These are phyloP conservation scores for Curvularia lunata DNA, from an alignment of 2,329 filamentous ascomycete genomes.

Conservation along the genomic window DNA sequence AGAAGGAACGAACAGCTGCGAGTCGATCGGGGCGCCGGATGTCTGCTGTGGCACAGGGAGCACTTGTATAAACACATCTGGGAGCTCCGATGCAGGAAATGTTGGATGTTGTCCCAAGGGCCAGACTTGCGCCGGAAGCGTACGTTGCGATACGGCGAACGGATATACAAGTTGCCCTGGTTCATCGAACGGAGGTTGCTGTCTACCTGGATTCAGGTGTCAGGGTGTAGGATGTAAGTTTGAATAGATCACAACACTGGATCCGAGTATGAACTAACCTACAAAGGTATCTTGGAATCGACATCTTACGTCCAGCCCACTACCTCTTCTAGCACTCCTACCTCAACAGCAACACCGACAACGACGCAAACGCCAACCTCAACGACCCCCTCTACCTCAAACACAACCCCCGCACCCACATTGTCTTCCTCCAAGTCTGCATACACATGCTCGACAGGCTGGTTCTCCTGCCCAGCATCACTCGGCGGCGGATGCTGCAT, in stretches of 20 bases:
- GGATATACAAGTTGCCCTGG: slow-evolving; percentile 70
- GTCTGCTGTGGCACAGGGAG: slow-evolving; percentile 74
- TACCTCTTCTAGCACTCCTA: slow-evolving; percentile 39
- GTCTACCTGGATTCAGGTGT: slow-evolving; percentile 74
- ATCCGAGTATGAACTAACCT: slow-evolving; percentile 4
- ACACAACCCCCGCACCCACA: slow-evolving; percentile 13
- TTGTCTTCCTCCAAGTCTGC: slow-evolving; percentile 21
- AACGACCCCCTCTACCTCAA: slow-evolving; percentile 25
- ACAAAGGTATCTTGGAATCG: slow-evolving; percentile 38
- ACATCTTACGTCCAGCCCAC: slow-evolving; percentile 37
- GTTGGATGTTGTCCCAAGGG: slow-evolving; percentile 78
- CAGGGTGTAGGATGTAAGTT: slow-evolving; percentile 72
- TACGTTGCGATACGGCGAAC: slow-evolving; percentile 64
- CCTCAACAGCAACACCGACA: slow-evolving; percentile 49
- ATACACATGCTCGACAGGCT: slow-evolving; percentile 53
- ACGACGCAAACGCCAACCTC: slow-evolving; percentile 39
- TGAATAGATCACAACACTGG: too few species aligned
- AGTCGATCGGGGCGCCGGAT: slow-evolving; percentile 67
- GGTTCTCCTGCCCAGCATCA: slow-evolving; percentile 54
- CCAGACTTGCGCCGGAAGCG: slow-evolving; percentile 65
- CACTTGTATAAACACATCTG: slow-evolving; percentile 61
- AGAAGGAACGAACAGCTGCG: slow-evolving; percentile 68
- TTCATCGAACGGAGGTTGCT: slow-evolving; percentile 74
- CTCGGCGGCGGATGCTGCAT: slow-evolving; percentile 59
- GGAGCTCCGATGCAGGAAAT: slow-evolving; percentile 65